Evolutionary conservation across 83 land plant genomes (phyloP).

Genomic region (Larix sibirica): DNA sequence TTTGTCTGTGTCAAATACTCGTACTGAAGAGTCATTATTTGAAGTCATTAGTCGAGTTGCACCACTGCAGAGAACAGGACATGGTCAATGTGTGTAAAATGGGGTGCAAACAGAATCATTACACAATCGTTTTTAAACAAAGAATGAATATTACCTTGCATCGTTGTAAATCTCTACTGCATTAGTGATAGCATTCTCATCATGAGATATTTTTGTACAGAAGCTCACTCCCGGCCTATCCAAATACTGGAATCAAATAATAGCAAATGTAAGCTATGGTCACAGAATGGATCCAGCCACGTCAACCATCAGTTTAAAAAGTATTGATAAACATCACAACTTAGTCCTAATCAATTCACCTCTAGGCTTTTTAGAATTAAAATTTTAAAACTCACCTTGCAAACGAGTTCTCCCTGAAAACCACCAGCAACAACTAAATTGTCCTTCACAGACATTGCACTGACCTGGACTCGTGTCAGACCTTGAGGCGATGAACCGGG

Average conservation of each 20-base stretch:
- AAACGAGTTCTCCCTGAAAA: constrained; percentile 95
- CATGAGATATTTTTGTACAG: constrained; percentile 80
- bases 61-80: constrained; percentile 53
- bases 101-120: not conserved
- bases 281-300: not conserved
- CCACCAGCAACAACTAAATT: constrained; percentile 95
- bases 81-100: constrained; percentile 6
- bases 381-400: constrained; percentile 70
- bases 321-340: too few species aligned
- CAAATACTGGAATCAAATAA: constrained; percentile 46
- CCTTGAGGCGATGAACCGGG: constrained; percentile 50
- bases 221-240: constrained; percentile 76
- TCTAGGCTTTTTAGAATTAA: not conserved
- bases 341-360: too few species aligned
- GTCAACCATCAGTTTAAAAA: too few species aligned
- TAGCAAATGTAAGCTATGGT: not conserved
- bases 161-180: constrained; percentile 74
- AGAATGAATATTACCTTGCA: constrained; percentile 44
- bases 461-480: constrained; percentile 78
- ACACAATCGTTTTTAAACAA: not conserved
- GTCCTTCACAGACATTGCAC: constrained; percentile 90
- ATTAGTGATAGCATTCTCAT: constrained; percentile 95
- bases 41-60: constrained; percentile 73
- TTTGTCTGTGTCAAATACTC: constrained; percentile 77
- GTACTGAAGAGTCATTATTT: constrained; percentile 85